Base-by-base conservation (phyloP, 192 early-diverging fungal species). In the Coemansia sp. region DNA sequence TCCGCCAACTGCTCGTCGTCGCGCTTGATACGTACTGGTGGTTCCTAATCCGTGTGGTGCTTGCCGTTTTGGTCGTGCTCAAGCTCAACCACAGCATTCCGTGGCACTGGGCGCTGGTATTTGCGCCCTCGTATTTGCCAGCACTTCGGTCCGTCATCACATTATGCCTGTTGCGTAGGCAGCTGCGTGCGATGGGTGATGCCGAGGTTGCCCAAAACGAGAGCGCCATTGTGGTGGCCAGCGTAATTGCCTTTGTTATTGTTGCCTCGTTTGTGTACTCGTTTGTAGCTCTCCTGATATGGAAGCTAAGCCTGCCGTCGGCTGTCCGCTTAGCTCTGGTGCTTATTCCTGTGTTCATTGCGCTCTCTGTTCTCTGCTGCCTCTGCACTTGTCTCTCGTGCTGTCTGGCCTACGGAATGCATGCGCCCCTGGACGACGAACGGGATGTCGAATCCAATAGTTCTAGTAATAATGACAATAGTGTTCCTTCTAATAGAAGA, bases 281-380 rank as follows among this genome's bases (percentile, higher is more conserved):
- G 65, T 78, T 87, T 59, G 62, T 87, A 12, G 88, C 84, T 16
- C 70, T 89, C 40, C 68, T 89, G 47, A 69, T 79, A 22, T 76
- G 75, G 74, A 74, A 81, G 11, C 70, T 89, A 12, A 83, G 82
- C 59, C 74, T 78, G 43, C 65, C 74, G 32, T 39, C 49, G 29
- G 82, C 76, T 15, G 71, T 89, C 18, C 76, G 75, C 41, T 69
- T 91, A 76, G 84, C 86, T 0, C 61, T 82, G 61, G 86, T 91
- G 0, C 69, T 93, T 53, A 80, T 90, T 22, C 91, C 91, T 8
- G 73, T 89, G 15, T 93, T 93, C 69, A 76, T 90, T 65, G 86
- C 84, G 10, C 69, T 73, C 44, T 49, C 55, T 3, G n/a, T 63
- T 22, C 56, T 55, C 15, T 84, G 77, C 67, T 80, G 77, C 71